phyloP scores from a whole-genome alignment of 2,329 filamentous ascomycete genomes.

The Aspergillus neotritici region DNA sequence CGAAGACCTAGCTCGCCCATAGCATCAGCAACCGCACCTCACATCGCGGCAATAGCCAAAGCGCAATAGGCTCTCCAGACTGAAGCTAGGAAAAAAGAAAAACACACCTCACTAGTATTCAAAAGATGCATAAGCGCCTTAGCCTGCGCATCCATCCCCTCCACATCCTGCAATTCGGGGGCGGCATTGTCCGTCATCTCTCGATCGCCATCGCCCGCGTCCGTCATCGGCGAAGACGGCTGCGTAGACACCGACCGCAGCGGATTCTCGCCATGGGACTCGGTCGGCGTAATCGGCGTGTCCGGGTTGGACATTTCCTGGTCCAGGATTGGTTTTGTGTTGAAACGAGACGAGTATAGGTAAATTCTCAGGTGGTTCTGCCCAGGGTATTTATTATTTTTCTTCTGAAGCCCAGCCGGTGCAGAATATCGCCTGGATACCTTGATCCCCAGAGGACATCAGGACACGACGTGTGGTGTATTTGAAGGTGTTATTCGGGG shows the following conservation, averaged over 20 bases:
- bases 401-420: not conserved
- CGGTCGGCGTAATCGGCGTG: slow-evolving; percentile 23
- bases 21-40: slow-evolving; percentile 2
- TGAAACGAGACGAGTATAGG: too few relatives aligned
- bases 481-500: not conserved
- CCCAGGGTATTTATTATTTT: not conserved
- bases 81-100: not conserved
- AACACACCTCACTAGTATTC: slow-evolving; percentile 41
- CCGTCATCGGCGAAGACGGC: slow-evolving; percentile 26
- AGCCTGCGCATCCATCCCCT: slow-evolving; percentile 41
- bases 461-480: not conserved
- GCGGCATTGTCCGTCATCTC: slow-evolving; percentile 9
- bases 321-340: too few relatives aligned
- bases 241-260: slow-evolving; percentile 25
- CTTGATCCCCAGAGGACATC: not conserved
- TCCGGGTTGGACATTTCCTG: slow-evolving; percentile 23
- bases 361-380: too few relatives aligned
- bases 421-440: not conserved
- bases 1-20: slow-evolving; percentile 35
- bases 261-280: slow-evolving; percentile 20
- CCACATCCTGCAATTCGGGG: slow-evolving; percentile 17
- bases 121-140: slow-evolving; percentile 42
- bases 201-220: slow-evolving; percentile 12
- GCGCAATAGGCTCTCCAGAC: not conserved
- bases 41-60: not conserved